Percentiles rank a stretch among this genome's conserved stretches.
phyloP scores from a whole-genome alignment of 108 stramenopile species.

The Cylindrotheca fusiformis region DNA sequence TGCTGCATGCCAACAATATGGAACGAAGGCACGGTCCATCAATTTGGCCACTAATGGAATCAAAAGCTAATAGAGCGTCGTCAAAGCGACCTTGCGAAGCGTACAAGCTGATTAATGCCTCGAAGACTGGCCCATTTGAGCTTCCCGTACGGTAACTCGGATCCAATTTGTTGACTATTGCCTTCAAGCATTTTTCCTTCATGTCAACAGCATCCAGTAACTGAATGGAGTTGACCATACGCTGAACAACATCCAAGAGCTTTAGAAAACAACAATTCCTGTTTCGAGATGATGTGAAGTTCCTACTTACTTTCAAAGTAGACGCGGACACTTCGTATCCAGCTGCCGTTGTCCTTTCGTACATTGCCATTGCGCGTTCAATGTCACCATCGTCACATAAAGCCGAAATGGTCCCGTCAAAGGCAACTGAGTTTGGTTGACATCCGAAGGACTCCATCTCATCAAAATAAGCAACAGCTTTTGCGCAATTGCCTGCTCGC shows the following conservation, averaged over 20 bases:
- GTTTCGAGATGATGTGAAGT: neutral
- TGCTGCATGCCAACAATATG: conserved; percentile 50
- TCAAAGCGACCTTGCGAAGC: conserved; percentile 36
- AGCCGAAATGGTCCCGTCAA: conserved; percentile 62
- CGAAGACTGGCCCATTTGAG: conserved; percentile 49
- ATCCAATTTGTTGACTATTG: conserved; percentile 11
- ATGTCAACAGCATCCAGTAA: neutral
- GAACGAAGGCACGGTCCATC: conserved; percentile 63
- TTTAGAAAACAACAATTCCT: neutral
- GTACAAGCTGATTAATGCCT: conserved; percentile 45
- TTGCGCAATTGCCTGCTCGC: conserved; percentile 28
- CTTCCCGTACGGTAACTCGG: conserved; percentile 6
- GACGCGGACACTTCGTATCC: conserved; percentile 3
- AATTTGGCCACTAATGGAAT: conserved; percentile 42
- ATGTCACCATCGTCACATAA: conserved; percentile 35
- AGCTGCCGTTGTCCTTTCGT: conserved; percentile 41
- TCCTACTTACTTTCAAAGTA: conserved; percentile 10
- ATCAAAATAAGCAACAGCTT: conserved; percentile 36
- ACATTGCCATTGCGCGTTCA: conserved; percentile 45
- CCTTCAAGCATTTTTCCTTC: neutral
- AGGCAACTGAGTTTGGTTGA: conserved; percentile 39
- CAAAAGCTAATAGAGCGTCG: conserved; percentile 37
- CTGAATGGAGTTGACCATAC: conserved; percentile 8
- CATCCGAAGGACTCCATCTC: conserved; percentile 45
- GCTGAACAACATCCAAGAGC: neutral